Evolutionary conservation across 2,329 filamentous ascomycete species (phyloP).

Genomic region (Proliferodiscus dingleyae): DNA sequence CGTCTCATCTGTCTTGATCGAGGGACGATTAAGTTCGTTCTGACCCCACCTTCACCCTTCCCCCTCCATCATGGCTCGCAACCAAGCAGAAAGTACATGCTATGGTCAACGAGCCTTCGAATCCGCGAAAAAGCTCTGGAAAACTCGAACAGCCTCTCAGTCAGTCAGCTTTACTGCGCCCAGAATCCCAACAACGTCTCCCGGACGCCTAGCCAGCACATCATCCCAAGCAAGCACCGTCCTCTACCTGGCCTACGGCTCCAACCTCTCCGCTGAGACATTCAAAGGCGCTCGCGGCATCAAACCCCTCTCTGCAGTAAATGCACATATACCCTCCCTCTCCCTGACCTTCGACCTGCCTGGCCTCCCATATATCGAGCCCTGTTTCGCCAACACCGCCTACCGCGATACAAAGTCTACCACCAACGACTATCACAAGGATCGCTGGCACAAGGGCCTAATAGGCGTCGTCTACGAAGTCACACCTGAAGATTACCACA

Average conservation of each 20-base stretch:
- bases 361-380: constrained; percentile 80
- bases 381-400: constrained; percentile 86
- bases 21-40: no score
- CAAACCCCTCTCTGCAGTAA: constrained; percentile 72
- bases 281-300: constrained; percentile 77
- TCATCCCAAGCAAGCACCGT: constrained; percentile 45
- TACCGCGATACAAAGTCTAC: constrained; percentile 35
- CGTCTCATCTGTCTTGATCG: no score
- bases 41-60: neutral
- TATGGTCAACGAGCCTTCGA: constrained; percentile 4
- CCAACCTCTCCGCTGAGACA: constrained; percentile 75
- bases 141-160: neutral
- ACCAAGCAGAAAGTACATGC: constrained; percentile 1
- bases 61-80: constrained; percentile 5
- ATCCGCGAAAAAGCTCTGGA: constrained; percentile 7
- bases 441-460: constrained; percentile 73
- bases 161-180: neutral
- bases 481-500: constrained; percentile 72
- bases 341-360: constrained; percentile 79
- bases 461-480: constrained; percentile 96
- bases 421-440: constrained; percentile 43
- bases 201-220: constrained; percentile 12
- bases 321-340: constrained; percentile 75
- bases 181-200: constrained; percentile 11
- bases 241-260: constrained; percentile 85